Percentiles rank a stretch among this genome's conserved stretches.
phyloP scores from a whole-genome alignment of 805 yeast species.

The Groenewaldozyma tartarivorans region DNA sequence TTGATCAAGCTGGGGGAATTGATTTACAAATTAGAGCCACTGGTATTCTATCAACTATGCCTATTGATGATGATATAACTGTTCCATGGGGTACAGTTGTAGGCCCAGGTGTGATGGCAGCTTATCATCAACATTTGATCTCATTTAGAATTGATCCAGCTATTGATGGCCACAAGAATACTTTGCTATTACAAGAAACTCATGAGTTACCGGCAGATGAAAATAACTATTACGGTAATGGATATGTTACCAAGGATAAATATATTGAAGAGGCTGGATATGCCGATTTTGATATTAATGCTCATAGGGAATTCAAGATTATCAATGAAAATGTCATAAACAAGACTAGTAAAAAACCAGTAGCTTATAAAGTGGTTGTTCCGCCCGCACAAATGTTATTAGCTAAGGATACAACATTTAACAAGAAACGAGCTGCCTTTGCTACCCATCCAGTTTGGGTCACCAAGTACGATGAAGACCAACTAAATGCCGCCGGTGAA shows the following conservation, averaged over 20 bases:
- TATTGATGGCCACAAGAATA: constrained; percentile 65
- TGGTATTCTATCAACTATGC: constrained; percentile 79
- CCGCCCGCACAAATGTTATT: constrained; percentile 72
- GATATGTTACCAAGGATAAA: constrained; percentile 54
- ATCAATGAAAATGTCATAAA: constrained; percentile 66
- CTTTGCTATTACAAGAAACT: constrained; percentile 64
- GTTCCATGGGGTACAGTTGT: constrained; percentile 66
- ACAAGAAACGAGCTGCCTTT: constrained; percentile 61
- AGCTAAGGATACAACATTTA: constrained; percentile 56
- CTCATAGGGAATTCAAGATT: constrained; percentile 66
- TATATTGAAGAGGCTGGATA: constrained; percentile 61
- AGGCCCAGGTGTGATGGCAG: constrained; percentile 75
- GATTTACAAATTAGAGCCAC: constrained; percentile 77
- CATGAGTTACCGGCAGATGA: constrained; percentile 47
- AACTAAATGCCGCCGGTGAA: constrained; percentile 74
- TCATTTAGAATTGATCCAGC: constrained; percentile 77
- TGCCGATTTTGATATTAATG: constrained; percentile 66
- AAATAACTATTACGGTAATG: constrained; percentile 59
- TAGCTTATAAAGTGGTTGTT: constrained; percentile 66
- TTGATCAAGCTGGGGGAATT: constrained; percentile 71
- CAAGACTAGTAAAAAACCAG: constrained; percentile 62
- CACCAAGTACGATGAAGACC: constrained; percentile 64
- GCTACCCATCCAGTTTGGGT: constrained; percentile 79
- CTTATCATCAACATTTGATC: constrained; percentile 75
- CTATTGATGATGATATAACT: constrained; percentile 56